A percentile compares a stretch with the other conserved stretches of the same genome.
phyloP scores from a whole-genome alignment of 2,329 filamentous ascomycete genomes.

The Aspergillus pseudoglaucus region DNA sequence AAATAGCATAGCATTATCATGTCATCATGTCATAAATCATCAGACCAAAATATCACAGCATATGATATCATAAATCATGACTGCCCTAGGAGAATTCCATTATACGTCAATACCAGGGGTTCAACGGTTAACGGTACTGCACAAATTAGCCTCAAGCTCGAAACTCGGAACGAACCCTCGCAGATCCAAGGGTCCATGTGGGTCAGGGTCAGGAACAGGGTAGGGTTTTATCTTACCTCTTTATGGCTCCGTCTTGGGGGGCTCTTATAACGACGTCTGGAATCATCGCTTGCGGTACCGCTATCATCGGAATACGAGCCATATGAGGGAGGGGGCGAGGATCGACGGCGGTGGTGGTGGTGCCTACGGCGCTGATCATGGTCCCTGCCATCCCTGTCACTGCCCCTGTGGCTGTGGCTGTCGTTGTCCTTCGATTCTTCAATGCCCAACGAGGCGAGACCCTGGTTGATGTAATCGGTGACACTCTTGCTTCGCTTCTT shows the following conservation, averaged over 20 bases:
- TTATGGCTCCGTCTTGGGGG: not conserved
- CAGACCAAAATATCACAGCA: too few species aligned
- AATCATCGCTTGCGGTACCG: not conserved
- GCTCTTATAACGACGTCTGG: not conserved
- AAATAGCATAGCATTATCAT: not conserved
- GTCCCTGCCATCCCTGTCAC: constrained; percentile 29
- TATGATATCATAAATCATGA: not conserved
- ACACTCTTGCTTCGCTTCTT: constrained; percentile 42
- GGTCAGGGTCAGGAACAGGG: too few species aligned
- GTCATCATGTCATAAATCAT: too few species aligned
- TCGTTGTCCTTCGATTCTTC: constrained; percentile 23
- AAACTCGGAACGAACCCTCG: too few species aligned
- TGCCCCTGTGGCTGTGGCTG: constrained; percentile 8
- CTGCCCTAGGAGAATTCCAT: too few species aligned
- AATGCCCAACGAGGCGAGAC: constrained; percentile 41
- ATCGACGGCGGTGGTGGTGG: constrained; percentile 17
- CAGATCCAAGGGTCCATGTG: too few species aligned
- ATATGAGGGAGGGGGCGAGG: constrained; percentile 24
- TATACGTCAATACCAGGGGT: too few species aligned
- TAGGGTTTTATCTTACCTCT: not conserved
- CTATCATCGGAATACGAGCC: not conserved
- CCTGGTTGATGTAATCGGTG: constrained; percentile 39
- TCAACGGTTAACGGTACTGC: too few species aligned
- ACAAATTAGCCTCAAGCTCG: too few species aligned
- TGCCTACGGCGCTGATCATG: constrained; percentile 21